phyloP scores from a whole-genome alignment of 495 filamentous ascomycete species.

The Thermothielavioides terrestris region DNA sequence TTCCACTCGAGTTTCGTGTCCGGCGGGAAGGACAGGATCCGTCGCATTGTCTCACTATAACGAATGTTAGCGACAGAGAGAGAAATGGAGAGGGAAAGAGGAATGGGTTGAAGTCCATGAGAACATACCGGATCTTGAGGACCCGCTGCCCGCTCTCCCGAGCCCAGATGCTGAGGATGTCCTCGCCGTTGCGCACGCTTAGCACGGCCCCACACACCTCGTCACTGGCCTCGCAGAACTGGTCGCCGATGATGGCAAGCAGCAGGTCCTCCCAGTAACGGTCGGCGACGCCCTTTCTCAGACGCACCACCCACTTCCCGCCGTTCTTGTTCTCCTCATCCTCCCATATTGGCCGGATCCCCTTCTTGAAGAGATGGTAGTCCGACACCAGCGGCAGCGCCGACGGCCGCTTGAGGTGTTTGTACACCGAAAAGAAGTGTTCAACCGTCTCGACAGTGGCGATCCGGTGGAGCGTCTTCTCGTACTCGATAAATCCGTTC shows the following conservation, averaged over 20 bases:
- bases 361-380: slow-evolving; percentile 97
- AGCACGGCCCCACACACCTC: slow-evolving; percentile 92
- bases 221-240: slow-evolving; percentile 87
- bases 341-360: slow-evolving; percentile 95
- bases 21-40: slow-evolving; percentile 69
- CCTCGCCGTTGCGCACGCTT: slow-evolving; percentile 89
- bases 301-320: slow-evolving; percentile 91
- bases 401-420: slow-evolving; percentile 83
- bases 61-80: slow-evolving; percentile 4
- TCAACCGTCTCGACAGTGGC: slow-evolving; percentile 75
- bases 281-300: slow-evolving; percentile 95
- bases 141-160: slow-evolving; percentile 84
- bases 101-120: background rate
- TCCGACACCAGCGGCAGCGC: slow-evolving; percentile 85
- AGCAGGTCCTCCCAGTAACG: slow-evolving; percentile 97
- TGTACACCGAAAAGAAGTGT: slow-evolving; percentile 88
- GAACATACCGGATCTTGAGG: slow-evolving; percentile 84
- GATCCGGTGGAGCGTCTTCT: slow-evolving; percentile 86
- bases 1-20: slow-evolving; percentile 94
- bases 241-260: slow-evolving; percentile 84
- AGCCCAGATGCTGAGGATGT: slow-evolving; percentile 96
- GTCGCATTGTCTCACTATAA: slow-evolving; percentile 81
- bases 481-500: slow-evolving; percentile 86
- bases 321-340: slow-evolving; percentile 93
- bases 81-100: slow-evolving; percentile 3